A percentile compares a stretch with the other conserved stretches of the same genome.
phyloP scores from a whole-genome alignment of 495 filamentous ascomycete genomes.

The Friedmanniomyces simplex region DNA sequence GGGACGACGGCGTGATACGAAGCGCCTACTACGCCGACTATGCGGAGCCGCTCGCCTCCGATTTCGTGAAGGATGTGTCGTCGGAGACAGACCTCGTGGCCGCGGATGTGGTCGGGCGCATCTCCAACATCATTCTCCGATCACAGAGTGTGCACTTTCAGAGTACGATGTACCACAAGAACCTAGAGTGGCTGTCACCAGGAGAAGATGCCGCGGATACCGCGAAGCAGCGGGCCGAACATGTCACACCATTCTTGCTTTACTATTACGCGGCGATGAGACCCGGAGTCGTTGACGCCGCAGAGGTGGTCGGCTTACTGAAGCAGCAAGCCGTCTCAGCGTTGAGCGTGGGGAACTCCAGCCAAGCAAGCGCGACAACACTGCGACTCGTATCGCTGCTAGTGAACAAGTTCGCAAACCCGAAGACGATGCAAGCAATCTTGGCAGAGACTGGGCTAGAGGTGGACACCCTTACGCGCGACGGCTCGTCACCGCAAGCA shows the following conservation, averaged over 20 bases:
- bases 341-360: background rate
- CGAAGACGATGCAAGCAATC: slow-evolving; percentile 32
- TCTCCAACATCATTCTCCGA: slow-evolving; percentile 51
- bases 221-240: background rate
- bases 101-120: slow-evolving; percentile 52
- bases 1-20: slow-evolving; percentile 38
- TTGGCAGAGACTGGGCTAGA: slow-evolving; percentile 28
- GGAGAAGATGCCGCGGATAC: background rate
- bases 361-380: background rate
- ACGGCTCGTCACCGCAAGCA: background rate
- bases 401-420: slow-evolving; percentile 55
- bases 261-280: slow-evolving; percentile 38
- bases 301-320: slow-evolving; percentile 28
- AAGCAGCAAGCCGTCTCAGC: slow-evolving; percentile 13
- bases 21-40: slow-evolving; percentile 52
- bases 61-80: slow-evolving; percentile 12
- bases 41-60: slow-evolving; percentile 34
- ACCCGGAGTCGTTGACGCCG: slow-evolving; percentile 30
- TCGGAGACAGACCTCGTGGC: slow-evolving; percentile 42
- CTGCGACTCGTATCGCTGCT: slow-evolving; percentile 54
- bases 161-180: slow-evolving; percentile 19
- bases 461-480: slow-evolving; percentile 6
- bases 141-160: slow-evolving; percentile 45
- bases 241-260: slow-evolving; percentile 12
- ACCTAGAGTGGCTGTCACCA: slow-evolving; percentile 10